Base-by-base conservation (phyloP, 805 yeast genomes). In the Metschnikowia corniflorae region DNA sequence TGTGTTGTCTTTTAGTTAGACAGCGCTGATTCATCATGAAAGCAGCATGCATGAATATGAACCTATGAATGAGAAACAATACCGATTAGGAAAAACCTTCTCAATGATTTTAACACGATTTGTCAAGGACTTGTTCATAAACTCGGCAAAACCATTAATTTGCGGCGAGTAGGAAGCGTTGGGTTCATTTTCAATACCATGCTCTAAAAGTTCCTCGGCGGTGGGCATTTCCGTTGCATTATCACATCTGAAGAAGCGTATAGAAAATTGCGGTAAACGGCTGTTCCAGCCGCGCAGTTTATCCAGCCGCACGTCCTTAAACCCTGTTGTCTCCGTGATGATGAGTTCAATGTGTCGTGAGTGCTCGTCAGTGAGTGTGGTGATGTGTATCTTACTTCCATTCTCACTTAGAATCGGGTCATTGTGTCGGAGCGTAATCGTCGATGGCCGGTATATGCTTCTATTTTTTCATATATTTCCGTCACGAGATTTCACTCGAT, bases 221-320 rank as follows among this genome's bases (percentile, higher is more conserved):
- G 31, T 28, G 10, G 22, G 31, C 31, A 28, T 28, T 14, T 28
- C 31, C 6, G 14, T 28, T 5, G 31, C 21, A 17, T 28, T 28
- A 18, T 28, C 31, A 12, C 23, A 28, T n/a, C 31, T 26, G 29
- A 26, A 26, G 12, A 14, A 16, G 10, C 29, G 10, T 4, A 19
- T 28, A 13, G 3, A 5, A 12, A 9, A 13, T 8, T 12, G 6
- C 10, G 31, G 23, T n/a, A 15, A 17, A 7, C 31, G 14, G n/a
- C 9, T 28, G 17, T 18, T 28, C 16, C 22, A 28, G n/a, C 16
- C 16, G 13, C 9, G 5, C 7, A 17, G 22, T 18, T 15, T 16
- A 12, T 18, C 12, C 23, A 28, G 10, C 14, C 16, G n/a, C 2
- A 14, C 9, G n/a, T 9, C 15, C 15, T 18, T 16, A n/a, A 16